phyloP scores from a whole-genome alignment of 768 basidiomycete species.

The Royoungia palumana region DNA sequence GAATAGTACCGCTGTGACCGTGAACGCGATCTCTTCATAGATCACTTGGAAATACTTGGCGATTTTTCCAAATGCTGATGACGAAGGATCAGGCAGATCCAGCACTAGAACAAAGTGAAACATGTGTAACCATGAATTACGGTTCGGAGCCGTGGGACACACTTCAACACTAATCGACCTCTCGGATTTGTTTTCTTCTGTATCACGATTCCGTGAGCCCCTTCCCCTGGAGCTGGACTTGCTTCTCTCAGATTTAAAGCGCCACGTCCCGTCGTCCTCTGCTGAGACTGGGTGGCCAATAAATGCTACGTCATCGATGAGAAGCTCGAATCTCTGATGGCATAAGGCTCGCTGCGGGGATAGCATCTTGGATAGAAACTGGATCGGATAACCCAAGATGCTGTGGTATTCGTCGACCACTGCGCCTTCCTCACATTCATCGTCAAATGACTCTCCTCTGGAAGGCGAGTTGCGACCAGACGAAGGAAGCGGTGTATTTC shows the following conservation, averaged over 20 bases:
- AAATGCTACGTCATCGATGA: constrained; percentile 89
- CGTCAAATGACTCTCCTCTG: constrained; percentile 40
- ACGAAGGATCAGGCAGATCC: constrained; percentile 88
- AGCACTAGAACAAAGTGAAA: constrained; percentile 88
- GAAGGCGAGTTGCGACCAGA: constrained; percentile 53
- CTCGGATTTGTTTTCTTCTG: constrained; percentile 33
- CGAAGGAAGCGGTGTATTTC: constrained; percentile 39
- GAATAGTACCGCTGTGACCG: constrained; percentile 86
- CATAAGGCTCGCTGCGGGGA: constrained; percentile 78
- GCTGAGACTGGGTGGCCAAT: constrained; percentile 92
- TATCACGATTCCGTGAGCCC: constrained; percentile 46
- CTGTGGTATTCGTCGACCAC: constrained; percentile 54
- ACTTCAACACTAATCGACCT: constrained; percentile 36
- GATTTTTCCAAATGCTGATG: constrained; percentile 73
- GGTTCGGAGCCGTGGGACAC: constrained; percentile 19
- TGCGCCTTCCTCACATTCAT: constrained; percentile 32
- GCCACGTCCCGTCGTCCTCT: constrained; percentile 71
- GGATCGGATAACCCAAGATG: constrained; percentile 76
- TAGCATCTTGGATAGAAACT: constrained; percentile 77
- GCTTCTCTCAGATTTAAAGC: constrained; percentile 61
- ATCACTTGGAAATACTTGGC: constrained; percentile 80
- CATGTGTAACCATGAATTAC: constrained; percentile 57
- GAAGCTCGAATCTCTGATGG: constrained; percentile 91
- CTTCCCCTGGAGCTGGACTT: constrained; percentile 53
- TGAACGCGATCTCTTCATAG: constrained; percentile 87